Percentiles rank a stretch among this genome's conserved stretches.
Evolutionary conservation across 2,329 filamentous ascomycete species (phyloP).

Genomic region (Calonectria naviculata): DNA sequence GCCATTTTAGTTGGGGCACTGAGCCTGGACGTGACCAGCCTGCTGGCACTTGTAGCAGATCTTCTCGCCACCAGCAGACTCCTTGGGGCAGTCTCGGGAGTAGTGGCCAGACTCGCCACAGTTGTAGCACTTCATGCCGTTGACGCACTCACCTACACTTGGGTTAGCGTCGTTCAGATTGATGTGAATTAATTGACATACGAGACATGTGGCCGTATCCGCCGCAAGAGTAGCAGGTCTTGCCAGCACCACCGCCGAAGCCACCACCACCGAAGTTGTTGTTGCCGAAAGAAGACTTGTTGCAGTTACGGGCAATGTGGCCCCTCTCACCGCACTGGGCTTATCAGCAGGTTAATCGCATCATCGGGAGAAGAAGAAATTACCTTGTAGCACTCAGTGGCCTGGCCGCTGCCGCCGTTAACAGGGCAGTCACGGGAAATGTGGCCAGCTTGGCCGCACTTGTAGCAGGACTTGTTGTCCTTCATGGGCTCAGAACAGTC

Average conservation of each 20-base stretch:
- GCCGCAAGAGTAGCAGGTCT: slow-evolving; percentile 98
- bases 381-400: slow-evolving; percentile 90
- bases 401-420: slow-evolving; percentile 58
- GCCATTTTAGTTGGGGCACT: slow-evolving; percentile 79
- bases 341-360: slow-evolving; percentile 18
- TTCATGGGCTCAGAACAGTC: slow-evolving; percentile 92
- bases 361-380: not conserved
- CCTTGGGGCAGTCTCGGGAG: slow-evolving; percentile 95
- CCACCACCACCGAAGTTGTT: slow-evolving; percentile 61
- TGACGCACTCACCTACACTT: slow-evolving; percentile 84
- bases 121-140: slow-evolving; percentile 99
- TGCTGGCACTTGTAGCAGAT: slow-evolving; percentile 98
- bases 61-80: slow-evolving; percentile 87
- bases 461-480: slow-evolving; percentile 83
- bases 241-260: slow-evolving; percentile 66
- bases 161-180: slow-evolving; percentile 29
- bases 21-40: slow-evolving; percentile 89
- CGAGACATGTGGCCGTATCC: slow-evolving; percentile 97
- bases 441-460: slow-evolving; percentile 86
- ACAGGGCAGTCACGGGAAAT: slow-evolving; percentile 88
- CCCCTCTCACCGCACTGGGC: slow-evolving; percentile 87
- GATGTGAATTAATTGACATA: slow-evolving; percentile 51
- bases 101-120: slow-evolving; percentile 94
- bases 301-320: slow-evolving; percentile 95
- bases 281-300: slow-evolving; percentile 66